Percentiles rank a stretch among this genome's conserved stretches.
These are phyloP conservation scores for Tulasnella sp. DNA, from an alignment of 768 basidiomycete species.

Conservation along the genomic window DNA sequence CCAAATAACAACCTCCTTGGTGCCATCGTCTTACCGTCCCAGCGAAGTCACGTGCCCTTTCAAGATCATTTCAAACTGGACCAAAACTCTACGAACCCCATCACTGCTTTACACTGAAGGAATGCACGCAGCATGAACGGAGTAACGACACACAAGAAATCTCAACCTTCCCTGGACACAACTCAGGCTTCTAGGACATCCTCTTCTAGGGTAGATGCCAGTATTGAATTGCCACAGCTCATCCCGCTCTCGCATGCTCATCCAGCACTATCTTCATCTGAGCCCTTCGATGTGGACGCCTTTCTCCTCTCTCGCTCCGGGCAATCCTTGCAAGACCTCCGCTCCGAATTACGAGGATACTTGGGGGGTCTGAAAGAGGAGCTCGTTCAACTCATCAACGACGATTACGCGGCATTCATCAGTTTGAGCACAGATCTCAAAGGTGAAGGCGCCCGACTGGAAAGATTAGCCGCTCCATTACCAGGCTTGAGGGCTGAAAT, in stretches of 20 bases:
- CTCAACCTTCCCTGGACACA: neutral
- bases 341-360: constrained; percentile 81
- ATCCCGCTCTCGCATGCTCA: constrained; percentile 74
- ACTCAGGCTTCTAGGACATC: neutral
- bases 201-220: constrained; percentile 14
- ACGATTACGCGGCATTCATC: constrained; percentile 97
- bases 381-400: constrained; percentile 90
- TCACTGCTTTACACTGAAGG: neutral
- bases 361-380: constrained; percentile 80
- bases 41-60: neutral
- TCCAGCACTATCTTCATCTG: constrained; percentile 51
- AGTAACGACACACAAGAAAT: neutral
- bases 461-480: constrained; percentile 61
- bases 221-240: constrained; percentile 33
- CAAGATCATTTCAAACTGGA: neutral
- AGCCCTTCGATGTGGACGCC: constrained; percentile 69
- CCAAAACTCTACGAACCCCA: neutral
- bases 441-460: constrained; percentile 70
- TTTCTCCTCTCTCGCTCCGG: constrained; percentile 78
- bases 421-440: constrained; percentile 87
- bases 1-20: neutral
- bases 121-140: neutral
- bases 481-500: constrained; percentile 55
- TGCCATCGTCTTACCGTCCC: neutral
- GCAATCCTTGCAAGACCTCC: constrained; percentile 79